Conservation (phyloP, 768 basidiomycete species). For the Galerina marginata region DNA sequence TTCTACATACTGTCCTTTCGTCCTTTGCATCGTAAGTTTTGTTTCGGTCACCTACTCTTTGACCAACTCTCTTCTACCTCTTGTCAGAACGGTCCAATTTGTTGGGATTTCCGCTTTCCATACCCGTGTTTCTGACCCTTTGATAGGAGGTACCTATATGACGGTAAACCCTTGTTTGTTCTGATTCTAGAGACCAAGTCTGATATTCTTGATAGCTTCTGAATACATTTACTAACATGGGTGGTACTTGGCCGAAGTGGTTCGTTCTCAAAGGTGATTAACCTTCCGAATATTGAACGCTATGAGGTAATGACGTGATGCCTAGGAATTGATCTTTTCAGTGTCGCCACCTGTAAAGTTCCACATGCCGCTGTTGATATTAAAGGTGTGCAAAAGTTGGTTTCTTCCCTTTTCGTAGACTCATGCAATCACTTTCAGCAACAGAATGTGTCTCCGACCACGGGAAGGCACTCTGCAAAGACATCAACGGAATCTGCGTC, state of each 20-base stretch:
- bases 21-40: slow-evolving; percentile 81
- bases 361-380: slow-evolving; percentile 59
- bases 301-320: neutral
- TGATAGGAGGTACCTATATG: slow-evolving; percentile 99
- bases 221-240: slow-evolving; percentile 95
- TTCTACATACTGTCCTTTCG: slow-evolving; percentile 80
- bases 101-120: slow-evolving; percentile 99
- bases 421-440: slow-evolving; percentile 44
- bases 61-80: neutral
- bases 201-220: slow-evolving; percentile 60
- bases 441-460: slow-evolving; percentile 92
- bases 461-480: slow-evolving; percentile 79
- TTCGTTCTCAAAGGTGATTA: slow-evolving; percentile 86
- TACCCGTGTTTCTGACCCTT: slow-evolving; percentile 91
- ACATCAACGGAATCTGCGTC: slow-evolving; percentile 79
- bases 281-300: neutral
- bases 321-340: slow-evolving; percentile 86
- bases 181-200: neutral
- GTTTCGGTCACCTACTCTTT: slow-evolving; percentile 4
- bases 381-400: slow-evolving; percentile 44
- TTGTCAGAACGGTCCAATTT: slow-evolving; percentile 90
- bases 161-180: slow-evolving; percentile 60
- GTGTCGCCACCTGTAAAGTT: slow-evolving; percentile 81
- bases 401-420: neutral
- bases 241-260: slow-evolving; percentile 97